Conservation (phyloP, 257 asterid species). For the Knoxia roxburghii region DNA sequence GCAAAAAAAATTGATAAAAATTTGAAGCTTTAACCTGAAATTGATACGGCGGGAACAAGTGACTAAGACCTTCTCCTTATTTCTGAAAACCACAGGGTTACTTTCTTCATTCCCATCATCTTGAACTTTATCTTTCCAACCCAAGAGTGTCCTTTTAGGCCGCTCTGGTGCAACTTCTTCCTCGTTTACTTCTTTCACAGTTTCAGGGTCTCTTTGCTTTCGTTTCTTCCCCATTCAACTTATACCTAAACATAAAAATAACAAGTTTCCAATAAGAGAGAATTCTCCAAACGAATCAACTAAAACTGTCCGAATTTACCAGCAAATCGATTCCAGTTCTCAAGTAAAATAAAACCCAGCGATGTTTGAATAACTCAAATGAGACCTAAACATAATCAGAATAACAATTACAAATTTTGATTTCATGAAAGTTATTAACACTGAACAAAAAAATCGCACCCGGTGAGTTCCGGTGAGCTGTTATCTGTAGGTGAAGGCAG, state of each 20-base stretch:
- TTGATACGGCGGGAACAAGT: conserved; percentile 88
- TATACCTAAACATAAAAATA: conserved; percentile 9
- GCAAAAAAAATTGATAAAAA: not conserved
- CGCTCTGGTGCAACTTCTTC: conserved; percentile 63
- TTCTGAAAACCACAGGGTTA: conserved; percentile 37
- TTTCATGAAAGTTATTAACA: no score
- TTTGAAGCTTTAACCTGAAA: conserved; percentile 48
- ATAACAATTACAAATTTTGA: no score
- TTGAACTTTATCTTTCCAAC: conserved; percentile 56
- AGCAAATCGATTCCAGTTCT: no score
- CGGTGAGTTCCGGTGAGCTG: no score
- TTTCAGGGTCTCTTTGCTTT: conserved; percentile 49
- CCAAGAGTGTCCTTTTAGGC: conserved; percentile 85
- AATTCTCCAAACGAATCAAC: not conserved
- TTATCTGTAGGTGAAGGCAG: not conserved
- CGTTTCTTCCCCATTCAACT: conserved; percentile 75
- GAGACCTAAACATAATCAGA: not conserved
- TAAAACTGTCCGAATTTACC: no score
- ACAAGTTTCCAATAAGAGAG: not conserved
- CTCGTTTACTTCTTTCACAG: conserved; percentile 28
- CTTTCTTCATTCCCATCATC: conserved; percentile 16
- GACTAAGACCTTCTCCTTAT: conserved; percentile 80
- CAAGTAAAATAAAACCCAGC: no score
- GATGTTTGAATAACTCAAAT: no score
- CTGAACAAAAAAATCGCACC: no score